Evolutionary conservation across 345 rosid genomes (phyloP).

Genomic region (Corchorus olitorius): DNA sequence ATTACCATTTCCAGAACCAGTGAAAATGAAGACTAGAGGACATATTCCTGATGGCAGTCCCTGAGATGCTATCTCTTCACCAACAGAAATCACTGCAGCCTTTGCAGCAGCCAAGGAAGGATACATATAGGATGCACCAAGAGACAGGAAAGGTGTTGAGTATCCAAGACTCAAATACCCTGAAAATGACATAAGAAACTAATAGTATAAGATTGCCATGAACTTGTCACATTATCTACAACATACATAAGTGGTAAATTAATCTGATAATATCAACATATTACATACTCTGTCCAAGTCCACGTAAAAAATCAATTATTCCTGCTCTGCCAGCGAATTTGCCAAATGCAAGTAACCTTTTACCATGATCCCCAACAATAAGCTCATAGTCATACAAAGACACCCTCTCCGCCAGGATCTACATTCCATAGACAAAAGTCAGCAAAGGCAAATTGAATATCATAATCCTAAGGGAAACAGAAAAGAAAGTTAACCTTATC

Average conservation of each 20-base stretch:
- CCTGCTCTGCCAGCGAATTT: conserved; percentile 96
- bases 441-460: conserved; percentile 2
- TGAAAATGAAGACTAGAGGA: conserved; percentile 80
- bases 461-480: neutral
- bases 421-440: conserved; percentile 15
- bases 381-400: conserved; percentile 90
- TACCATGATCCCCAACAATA: conserved; percentile 73
- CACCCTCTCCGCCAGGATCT: conserved; percentile 74
- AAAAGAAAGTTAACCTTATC: conserved; percentile 54
- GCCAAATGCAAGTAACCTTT: conserved; percentile 80
- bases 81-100: conserved; percentile 79
- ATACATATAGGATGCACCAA: conserved; percentile 83
- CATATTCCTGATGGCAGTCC: conserved; percentile 82
- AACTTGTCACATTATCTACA: neutral
- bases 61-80: conserved; percentile 76
- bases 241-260: neutral
- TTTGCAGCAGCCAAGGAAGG: conserved; percentile 86
- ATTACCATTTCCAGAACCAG: conserved; percentile 79
- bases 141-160: conserved; percentile 77
- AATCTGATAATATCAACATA: neutral
- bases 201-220: neutral
- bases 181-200: conserved; percentile 32
- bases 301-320: conserved; percentile 73
- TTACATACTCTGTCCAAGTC: conserved; percentile 71
- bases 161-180: conserved; percentile 82